Base-by-base conservation (phyloP, 805 yeast genomes). In the Kodamaea kaohsiungensis region DNA sequence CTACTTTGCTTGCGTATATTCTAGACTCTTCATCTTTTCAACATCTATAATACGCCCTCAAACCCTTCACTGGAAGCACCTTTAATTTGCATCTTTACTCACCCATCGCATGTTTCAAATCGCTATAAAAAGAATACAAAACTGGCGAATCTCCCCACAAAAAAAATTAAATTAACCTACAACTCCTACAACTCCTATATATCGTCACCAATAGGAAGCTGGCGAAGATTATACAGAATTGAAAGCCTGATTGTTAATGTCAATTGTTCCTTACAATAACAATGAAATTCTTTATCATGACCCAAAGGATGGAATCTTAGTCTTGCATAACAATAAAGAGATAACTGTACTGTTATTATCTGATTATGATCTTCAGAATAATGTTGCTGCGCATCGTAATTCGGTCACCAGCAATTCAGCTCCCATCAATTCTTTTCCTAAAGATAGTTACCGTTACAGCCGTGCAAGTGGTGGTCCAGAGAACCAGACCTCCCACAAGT, bases 241-340 rank as follows among this genome's bases (percentile, higher is more conserved):
- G 35, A 30, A n/a, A 22, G 25, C 35, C 35, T 9, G 35, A 30
- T 30, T 30, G 27, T 43, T 19, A n/a, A 73, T 73, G 78, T 73
- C 78, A 10, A 64, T 73, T 25, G 73, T 73, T 35, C 77, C 78
- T 1, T 73, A 73, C 60, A 65, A 72, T 53, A 62, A 61, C 40
- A 66, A 64, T 51, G 64, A 65, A 47, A 59, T 73, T 40, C 68
- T 73, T 3, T 71, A 68, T 56, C 75, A 73, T 48, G 75, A 73
- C 51, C 73, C 75, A 16, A 56, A 59, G 37, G 66, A 68, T 45
- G 72, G 73, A 18, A 61, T 73, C 30, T 57, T 73, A 38, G 76
- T 73, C 3, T 55, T 73, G 2, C 76, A 71, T 49, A 66, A 73
- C 60, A 65, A 64, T 54, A 66, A 64, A 43, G 61, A 67, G 13